Evolutionary conservation across 345 rosid genomes (phyloP), one percentile per base, ranked within the genome.

Genomic region (Salix dunnii): DNA sequence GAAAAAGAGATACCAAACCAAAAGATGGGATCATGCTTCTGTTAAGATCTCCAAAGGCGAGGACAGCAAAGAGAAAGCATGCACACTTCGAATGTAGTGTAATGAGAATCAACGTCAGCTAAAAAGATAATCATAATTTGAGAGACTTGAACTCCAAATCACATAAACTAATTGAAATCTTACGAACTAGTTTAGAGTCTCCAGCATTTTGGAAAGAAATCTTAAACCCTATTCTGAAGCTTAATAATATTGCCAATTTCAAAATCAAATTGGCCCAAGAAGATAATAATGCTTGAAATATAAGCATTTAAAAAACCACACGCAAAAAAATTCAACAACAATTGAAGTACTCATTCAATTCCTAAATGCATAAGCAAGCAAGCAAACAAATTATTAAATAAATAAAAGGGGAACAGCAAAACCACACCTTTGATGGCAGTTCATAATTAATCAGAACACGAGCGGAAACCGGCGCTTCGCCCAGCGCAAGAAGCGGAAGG

Each of bases 391-490:
- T 33, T 5, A 33, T 4, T 33, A 33, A 31, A 43, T 13, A 13
- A 43, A 43, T 13, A 14, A 43, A 43, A 43, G 17, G 49, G 17
- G 49, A 43, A 13, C 49, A 13, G 17, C 49, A 12, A 43, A 43
- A 43, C 16, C 13, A 13, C 96, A 92, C 93, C 84, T 88, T 95
- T 7, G 89, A 42, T 35, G 99, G 97, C 60, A 95, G 81, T 72
- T 88, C 97, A 43, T 91, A 92, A 88, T 95, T 92, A 65, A 95
- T 95, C 79, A 95, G 80, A 79, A 95, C 83, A 9, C 91, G 84
- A 30, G 99, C 90, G 31, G 90, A 77, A 31, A 93, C 77, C 31
- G 93, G 66, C 1, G 90, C 82, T 72, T 95, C 96, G 31, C 97
- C 93, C 1, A 90, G 84, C 73, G 91, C 76, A 80, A 88, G 71